Base-by-base conservation (phyloP, 192 early-diverging fungal genomes). In the Dimargaris xerosporica region DNA sequence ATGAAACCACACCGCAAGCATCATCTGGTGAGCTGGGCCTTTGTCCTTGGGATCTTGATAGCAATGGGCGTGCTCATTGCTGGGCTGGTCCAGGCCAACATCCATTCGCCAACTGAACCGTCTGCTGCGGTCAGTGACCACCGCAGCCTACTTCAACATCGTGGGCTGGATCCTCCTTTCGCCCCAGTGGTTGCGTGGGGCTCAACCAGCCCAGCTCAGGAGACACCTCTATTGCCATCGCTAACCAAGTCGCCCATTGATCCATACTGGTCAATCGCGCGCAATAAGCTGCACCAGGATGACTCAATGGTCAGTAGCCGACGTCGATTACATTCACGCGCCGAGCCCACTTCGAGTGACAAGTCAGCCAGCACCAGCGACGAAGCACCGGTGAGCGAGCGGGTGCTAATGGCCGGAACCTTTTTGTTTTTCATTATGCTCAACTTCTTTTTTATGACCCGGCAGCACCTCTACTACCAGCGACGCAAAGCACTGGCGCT, bases 391-490 rank as follows among this genome's bases (percentile, higher is more conserved):
- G 34, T 41, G 17, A 59, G 56, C 56, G 68, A 74, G 23, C 66
- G 66, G 19, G 61, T 74, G 1, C 65, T 69, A 28, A 72, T 73
- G 15, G 65, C 72, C 29, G 70, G 68, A 54, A 77, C 75, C 44
- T 67, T 78, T 44, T 60, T 64, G 0, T 69, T 66, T 44, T 62
- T 73, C 39, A 71, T 54, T 10, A 74, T 69, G 43, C 67, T 74
- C 39, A 77, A 73, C 65, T 67, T 68, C 21, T 66, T 78, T 39
- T 74, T 74, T 48, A 78, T 78, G 76, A 68, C 67, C 5, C 68
- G 76, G 0, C 76, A 78, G 66, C 76, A 78, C 51, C 55, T 78
- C 63, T 78, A 78, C 64, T 78, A 78, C 65, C 54, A 70, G 28
- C 66, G 73, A 17, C 68, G 76, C 62, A 73, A 72, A 39, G 66